A percentile compares a stretch with the other conserved stretches of the same genome.
Conservation (phyloP, 176 grass and related monocot genomes). For the Areca catechu region DNA sequence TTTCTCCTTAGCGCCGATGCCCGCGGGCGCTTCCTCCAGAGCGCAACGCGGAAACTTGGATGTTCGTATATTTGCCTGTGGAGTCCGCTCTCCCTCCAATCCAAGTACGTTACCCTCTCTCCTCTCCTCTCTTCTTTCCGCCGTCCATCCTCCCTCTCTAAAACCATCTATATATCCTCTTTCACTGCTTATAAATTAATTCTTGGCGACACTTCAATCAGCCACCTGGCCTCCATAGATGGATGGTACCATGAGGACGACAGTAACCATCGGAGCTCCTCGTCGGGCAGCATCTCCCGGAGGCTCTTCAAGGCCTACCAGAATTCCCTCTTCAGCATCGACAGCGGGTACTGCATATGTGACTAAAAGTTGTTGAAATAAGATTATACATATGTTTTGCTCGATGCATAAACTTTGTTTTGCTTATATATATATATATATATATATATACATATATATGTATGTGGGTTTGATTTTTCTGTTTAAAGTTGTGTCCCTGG, state of each 20-base stretch:
- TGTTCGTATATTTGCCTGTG: constrained; percentile 41
- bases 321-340: constrained; percentile 30
- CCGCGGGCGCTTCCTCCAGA: constrained; percentile 15
- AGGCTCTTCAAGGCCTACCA: constrained; percentile 47
- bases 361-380: no score
- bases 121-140: no score
- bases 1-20: constrained; percentile 25
- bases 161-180: no score
- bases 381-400: no score
- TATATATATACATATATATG: background rate
- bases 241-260: constrained; percentile 36
- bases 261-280: background rate
- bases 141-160: no score
- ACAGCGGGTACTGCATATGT: constrained; percentile 27
- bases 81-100: constrained; percentile 13
- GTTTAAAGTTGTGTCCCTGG: constrained; percentile 51
- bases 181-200: no score
- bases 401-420: no score
- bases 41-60: constrained; percentile 7
- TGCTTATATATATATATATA: background rate
- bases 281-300: background rate
- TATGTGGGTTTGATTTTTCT: background rate
- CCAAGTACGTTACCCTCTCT: constrained; percentile 13
- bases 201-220: background rate
- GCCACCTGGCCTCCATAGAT: constrained; percentile 39